Percentiles rank a stretch among this genome's conserved stretches.
phyloP scores from a whole-genome alignment of 352 stramenopile species.

The Globisporangium megalacanthum region DNA sequence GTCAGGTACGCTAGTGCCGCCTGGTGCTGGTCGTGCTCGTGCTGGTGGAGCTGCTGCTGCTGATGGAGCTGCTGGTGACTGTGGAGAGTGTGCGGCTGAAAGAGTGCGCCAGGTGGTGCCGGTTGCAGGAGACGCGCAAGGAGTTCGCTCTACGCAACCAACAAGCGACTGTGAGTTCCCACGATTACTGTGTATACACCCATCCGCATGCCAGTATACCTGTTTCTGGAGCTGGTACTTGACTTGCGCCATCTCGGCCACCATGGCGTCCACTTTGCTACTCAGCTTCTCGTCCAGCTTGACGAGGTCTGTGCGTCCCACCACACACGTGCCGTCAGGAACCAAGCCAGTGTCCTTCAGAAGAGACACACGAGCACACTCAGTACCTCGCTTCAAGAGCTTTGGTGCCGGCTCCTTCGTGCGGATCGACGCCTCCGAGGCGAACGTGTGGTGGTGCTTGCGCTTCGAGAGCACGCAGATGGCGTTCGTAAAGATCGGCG shows the following conservation, averaged over 20 bases:
- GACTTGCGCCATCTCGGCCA: slow-evolving; percentile 48
- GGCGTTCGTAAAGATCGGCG: slow-evolving; percentile 77
- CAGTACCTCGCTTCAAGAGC: slow-evolving; percentile 50
- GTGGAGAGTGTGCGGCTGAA: background rate
- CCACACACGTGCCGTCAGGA: background rate
- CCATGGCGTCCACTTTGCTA: slow-evolving; percentile 44
- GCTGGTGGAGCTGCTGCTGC: slow-evolving; percentile 4
- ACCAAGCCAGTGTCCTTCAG: background rate
- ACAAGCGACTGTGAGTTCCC: background rate
- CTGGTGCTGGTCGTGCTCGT: slow-evolving; percentile 1
- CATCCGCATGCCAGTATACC: slow-evolving; percentile 13
- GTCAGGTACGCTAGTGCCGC: slow-evolving; percentile 45
- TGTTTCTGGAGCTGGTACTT: slow-evolving; percentile 62
- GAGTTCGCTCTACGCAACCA: slow-evolving; percentile 24
- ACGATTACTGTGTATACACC: background rate
- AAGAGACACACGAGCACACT: background rate
- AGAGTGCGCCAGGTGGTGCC: background rate
- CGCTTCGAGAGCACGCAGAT: slow-evolving; percentile 86
- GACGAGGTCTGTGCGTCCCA: slow-evolving; percentile 33
- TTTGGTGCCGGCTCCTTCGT: slow-evolving; percentile 52
- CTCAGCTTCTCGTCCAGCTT: slow-evolving; percentile 55
- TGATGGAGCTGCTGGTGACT: slow-evolving; percentile 1
- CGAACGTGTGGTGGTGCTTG: slow-evolving; percentile 52
- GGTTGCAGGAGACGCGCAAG: slow-evolving; percentile 19
- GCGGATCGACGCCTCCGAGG: slow-evolving; percentile 35